These are phyloP conservation scores for Flammula alnicola DNA, from an alignment of 1,284 basidiomycete species.

Conservation along the genomic window DNA sequence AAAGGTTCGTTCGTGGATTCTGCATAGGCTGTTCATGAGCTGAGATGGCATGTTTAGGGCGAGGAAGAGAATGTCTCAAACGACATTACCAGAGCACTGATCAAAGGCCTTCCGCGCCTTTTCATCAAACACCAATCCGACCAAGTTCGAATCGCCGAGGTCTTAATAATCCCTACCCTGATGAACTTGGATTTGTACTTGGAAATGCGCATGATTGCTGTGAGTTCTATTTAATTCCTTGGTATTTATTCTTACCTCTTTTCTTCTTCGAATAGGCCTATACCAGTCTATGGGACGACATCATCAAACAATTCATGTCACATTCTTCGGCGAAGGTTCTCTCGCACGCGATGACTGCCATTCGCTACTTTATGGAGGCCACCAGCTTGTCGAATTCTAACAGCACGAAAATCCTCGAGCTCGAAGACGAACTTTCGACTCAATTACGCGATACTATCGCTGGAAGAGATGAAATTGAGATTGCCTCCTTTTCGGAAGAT, in stretches of 20 bases:
- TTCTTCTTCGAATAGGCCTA: conserved; percentile 64
- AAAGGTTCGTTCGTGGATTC: conserved; percentile 47
- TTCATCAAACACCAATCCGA: conserved; percentile 96
- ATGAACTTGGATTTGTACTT: conserved; percentile 93
- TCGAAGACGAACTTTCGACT: conserved; percentile 85
- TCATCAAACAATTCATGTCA: conserved; percentile 90
- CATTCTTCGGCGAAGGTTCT: conserved; percentile 84
- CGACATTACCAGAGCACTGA: conserved; percentile 84
- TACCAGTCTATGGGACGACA: conserved; percentile 90
- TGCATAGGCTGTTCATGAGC: conserved; percentile 3
- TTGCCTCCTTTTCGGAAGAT: conserved; percentile 84
- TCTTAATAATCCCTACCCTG: conserved; percentile 80
- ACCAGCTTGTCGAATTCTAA: conserved; percentile 83
- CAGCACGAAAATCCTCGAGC: conserved; percentile 80
- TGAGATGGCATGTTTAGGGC: conserved; percentile 44
- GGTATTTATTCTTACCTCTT: conserved; percentile 1
- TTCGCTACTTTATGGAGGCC: conserved; percentile 75
- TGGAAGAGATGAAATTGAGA: conserved; percentile 83
- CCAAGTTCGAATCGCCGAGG: conserved; percentile 78
- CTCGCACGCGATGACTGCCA: conserved; percentile 73
- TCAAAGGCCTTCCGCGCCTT: conserved; percentile 85
- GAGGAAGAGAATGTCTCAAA: conserved; percentile 75
- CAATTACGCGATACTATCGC: conserved; percentile 80
- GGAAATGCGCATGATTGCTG: conserved; percentile 89
- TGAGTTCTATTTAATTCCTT: conserved; percentile 46